Percentiles rank a stretch among this genome's conserved stretches.
Conservation (phyloP, 176 grass and related monocot genomes). For the Musa schizocarpa region DNA sequence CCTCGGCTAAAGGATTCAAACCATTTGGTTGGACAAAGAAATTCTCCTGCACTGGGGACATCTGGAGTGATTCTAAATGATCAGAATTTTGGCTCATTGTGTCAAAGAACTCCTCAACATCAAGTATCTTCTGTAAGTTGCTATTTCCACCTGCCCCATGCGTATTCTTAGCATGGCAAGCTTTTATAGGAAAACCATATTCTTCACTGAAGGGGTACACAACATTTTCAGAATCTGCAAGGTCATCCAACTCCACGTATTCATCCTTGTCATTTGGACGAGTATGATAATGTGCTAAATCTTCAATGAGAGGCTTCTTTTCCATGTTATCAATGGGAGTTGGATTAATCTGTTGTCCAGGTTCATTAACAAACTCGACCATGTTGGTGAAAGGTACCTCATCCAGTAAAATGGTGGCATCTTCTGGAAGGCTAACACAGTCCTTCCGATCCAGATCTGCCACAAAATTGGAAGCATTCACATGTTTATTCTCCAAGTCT, state of each 20-base stretch:
- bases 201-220: neutral
- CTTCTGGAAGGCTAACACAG: neutral
- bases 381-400: neutral
- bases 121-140: slow-evolving; percentile 13
- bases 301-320: neutral
- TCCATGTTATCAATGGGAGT: neutral
- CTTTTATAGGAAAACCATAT: slow-evolving; percentile 7
- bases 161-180: neutral
- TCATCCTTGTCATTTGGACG: slow-evolving; percentile 1
- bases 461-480: neutral
- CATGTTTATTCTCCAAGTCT: slow-evolving; percentile 11
- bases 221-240: slow-evolving; percentile 1
- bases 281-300: neutral
- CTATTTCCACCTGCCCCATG: neutral
- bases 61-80: neutral
- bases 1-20: neutral
- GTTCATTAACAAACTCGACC: neutral
- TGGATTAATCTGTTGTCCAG: neutral
- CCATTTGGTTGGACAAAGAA: neutral
- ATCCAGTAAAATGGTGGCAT: neutral
- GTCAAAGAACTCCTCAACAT: slow-evolving; percentile 18
- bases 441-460: slow-evolving; percentile 3
- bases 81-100: neutral
- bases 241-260: slow-evolving; percentile 16
- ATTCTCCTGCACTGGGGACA: neutral